Percentiles rank a stretch among this genome's conserved stretches.
Conservation (phyloP, 441 rosid genomes). For the Melastoma candidum region DNA sequence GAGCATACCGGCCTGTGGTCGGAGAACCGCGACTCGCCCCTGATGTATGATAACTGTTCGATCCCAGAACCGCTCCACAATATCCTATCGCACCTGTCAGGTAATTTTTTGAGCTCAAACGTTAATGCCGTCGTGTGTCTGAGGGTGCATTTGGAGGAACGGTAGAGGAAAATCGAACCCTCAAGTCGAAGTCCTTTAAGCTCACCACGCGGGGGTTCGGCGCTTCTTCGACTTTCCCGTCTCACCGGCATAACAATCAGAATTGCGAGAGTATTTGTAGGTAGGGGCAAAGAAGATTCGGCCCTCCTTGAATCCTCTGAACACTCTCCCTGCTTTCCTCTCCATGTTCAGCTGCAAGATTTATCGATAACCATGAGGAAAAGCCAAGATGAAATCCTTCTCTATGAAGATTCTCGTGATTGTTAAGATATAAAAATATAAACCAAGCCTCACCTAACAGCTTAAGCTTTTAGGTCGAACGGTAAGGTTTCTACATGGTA, state of each 20-base stretch:
- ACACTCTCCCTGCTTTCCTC: constrained; percentile 78
- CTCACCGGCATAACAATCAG: constrained; percentile 87
- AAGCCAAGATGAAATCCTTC: neutral
- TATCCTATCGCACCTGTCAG: constrained; percentile 84
- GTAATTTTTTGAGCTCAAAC: neutral
- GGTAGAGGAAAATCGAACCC: neutral
- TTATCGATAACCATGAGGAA: neutral
- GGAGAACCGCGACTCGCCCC: constrained; percentile 83
- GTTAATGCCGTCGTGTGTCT: neutral
- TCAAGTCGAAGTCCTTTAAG: too few species aligned
- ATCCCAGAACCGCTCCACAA: constrained; percentile 78
- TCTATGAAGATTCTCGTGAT: neutral
- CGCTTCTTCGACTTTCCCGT: constrained; percentile 70
- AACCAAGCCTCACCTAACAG: too few species aligned
- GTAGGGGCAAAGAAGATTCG: constrained; percentile 75
- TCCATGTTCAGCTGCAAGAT: constrained; percentile 55
- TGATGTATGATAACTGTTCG: constrained; percentile 54
- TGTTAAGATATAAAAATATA: too few species aligned
- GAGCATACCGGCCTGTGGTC: constrained; percentile 93
- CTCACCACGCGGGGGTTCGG: constrained; percentile 93
- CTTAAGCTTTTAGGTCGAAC: too few species aligned
- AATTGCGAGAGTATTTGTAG: constrained; percentile 71
- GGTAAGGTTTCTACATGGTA: too few species aligned
- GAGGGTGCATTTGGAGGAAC: neutral
- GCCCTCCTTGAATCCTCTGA: constrained; percentile 32